Conservation (phyloP, 2,329 filamentous ascomycete genomes). For the Xylariaceae sp. region DNA sequence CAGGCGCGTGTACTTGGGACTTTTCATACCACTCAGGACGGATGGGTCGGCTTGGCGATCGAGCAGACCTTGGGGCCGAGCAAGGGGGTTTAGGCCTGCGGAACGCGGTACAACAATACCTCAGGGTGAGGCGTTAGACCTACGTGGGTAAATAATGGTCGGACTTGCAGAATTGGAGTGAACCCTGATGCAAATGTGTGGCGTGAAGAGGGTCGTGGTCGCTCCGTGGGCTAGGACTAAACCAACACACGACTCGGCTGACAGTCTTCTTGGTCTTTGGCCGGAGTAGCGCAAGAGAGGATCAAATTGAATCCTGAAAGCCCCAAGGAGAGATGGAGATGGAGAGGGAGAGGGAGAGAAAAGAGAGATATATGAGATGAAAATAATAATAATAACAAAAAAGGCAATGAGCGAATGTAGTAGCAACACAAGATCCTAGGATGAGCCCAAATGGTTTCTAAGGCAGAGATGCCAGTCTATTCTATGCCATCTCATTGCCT, state of each 20-base stretch:
- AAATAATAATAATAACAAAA: no score
- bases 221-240: constrained; percentile 25
- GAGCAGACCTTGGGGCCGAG: constrained; percentile 30
- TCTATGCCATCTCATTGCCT: constrained; percentile 1
- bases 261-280: no score
- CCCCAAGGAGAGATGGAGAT: constrained; percentile 5
- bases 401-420: constrained; percentile 18
- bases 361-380: background rate
- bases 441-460: constrained; percentile 12
- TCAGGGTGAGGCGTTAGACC: constrained; percentile 24
- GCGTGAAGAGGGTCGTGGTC: constrained; percentile 22
- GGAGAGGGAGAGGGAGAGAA: background rate
- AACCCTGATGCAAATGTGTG: constrained; percentile 27
- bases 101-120: constrained; percentile 25
- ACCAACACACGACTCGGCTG: constrained; percentile 24
- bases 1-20: constrained; percentile 35
- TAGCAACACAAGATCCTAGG: constrained; percentile 19
- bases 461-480: constrained; percentile 1
- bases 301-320: constrained; percentile 23
- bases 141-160: constrained; percentile 15
- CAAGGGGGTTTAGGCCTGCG: constrained; percentile 29
- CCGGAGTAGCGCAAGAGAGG: no score
- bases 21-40: constrained; percentile 31
- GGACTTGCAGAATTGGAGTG: constrained; percentile 16
- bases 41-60: constrained; percentile 38